A percentile compares a stretch with the other conserved stretches of the same genome.
Conservation (phyloP, 2,329 filamentous ascomycete species). For the Penicillium sp. region DNA sequence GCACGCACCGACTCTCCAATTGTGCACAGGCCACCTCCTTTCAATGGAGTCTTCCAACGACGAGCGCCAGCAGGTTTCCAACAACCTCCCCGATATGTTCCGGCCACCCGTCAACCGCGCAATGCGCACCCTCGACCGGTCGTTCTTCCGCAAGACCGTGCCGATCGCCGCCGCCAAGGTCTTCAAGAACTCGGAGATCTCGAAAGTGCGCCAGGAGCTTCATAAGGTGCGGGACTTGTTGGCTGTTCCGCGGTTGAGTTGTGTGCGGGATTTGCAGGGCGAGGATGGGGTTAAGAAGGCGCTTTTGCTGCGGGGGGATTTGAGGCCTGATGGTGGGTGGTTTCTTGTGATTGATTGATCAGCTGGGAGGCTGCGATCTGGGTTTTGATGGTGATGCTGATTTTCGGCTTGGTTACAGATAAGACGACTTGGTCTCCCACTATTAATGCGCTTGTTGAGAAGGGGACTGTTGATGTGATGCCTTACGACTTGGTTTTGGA, state of each 20-base stretch:
- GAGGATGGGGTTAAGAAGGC: constrained; percentile 47
- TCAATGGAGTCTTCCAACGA: constrained; percentile 25
- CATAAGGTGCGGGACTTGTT: constrained; percentile 67
- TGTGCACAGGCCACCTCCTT: constrained; percentile 3
- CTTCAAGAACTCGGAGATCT: constrained; percentile 72
- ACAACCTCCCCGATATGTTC: constrained; percentile 57
- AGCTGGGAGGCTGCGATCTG: not conserved
- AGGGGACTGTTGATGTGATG: constrained; percentile 68
- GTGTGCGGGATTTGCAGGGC: constrained; percentile 61
- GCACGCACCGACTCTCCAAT: not conserved
- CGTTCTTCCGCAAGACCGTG: constrained; percentile 76
- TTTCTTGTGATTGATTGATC: not conserved
- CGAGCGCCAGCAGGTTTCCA: constrained; percentile 16
- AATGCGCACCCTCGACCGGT: constrained; percentile 77
- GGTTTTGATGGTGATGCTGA: not conserved
- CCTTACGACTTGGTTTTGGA: constrained; percentile 75
- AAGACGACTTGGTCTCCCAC: constrained; percentile 74
- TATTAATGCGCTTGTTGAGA: constrained; percentile 67
- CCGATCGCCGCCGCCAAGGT: constrained; percentile 77
- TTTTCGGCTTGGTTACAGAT: constrained; percentile 45
- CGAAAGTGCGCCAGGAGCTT: constrained; percentile 67
- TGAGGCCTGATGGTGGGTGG: constrained; percentile 39
- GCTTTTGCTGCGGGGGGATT: constrained; percentile 39
- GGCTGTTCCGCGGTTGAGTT: constrained; percentile 61
- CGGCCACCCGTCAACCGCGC: constrained; percentile 78